Percentiles rank a stretch among this genome's conserved stretches.
phyloP scores from a whole-genome alignment of 768 basidiomycete species.

The Nevesoporus exiguus region DNA sequence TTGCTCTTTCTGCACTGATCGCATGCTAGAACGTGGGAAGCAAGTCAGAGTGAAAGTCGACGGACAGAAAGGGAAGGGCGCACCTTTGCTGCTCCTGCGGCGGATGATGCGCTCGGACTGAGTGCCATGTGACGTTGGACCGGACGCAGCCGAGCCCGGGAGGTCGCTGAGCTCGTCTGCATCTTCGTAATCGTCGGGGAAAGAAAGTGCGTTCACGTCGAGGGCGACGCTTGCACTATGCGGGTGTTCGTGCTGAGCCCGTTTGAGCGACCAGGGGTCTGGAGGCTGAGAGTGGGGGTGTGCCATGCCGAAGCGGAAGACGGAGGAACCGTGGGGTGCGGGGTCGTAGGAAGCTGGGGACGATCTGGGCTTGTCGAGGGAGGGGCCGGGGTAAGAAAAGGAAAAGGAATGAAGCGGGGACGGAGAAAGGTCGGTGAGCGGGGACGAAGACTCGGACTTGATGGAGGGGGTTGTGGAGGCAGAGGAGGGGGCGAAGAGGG shows the following conservation, averaged over 20 bases:
- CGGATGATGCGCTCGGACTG: slow-evolving; percentile 52
- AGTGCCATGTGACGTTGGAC: slow-evolving; percentile 16
- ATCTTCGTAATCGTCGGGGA: slow-evolving; percentile 65
- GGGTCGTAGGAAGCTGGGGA: neutral
- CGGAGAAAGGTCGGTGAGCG: slow-evolving; percentile 21
- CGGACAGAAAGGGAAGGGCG: slow-evolving; percentile 10
- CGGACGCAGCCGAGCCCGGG: slow-evolving; percentile 24
- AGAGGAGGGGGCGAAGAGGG: neutral
- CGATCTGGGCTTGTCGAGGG: neutral
- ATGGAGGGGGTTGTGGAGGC: slow-evolving; percentile 19
- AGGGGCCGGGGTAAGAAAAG: slow-evolving; percentile 18
- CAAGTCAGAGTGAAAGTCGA: neutral
- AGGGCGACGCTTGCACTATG: slow-evolving; percentile 17
- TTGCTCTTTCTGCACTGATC: slow-evolving; percentile 89
- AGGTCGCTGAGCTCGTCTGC: slow-evolving; percentile 51
- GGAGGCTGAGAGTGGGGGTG: slow-evolving; percentile 3
- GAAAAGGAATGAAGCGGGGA: slow-evolving; percentile 21
- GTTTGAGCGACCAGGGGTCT: slow-evolving; percentile 27
- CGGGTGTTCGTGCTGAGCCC: slow-evolving; percentile 3
- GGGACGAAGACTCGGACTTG: slow-evolving; percentile 29
- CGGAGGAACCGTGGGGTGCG: neutral
- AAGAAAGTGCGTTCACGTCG: slow-evolving; percentile 37
- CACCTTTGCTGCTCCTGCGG: slow-evolving; percentile 76
- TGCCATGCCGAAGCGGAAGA: slow-evolving; percentile 30
- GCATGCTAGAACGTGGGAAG: slow-evolving; percentile 49